Evolutionary conservation across 2,329 filamentous ascomycete genomes (phyloP), one percentile per base, ranked within the genome.

Genomic region (Aspergillus brasiliensis): DNA sequence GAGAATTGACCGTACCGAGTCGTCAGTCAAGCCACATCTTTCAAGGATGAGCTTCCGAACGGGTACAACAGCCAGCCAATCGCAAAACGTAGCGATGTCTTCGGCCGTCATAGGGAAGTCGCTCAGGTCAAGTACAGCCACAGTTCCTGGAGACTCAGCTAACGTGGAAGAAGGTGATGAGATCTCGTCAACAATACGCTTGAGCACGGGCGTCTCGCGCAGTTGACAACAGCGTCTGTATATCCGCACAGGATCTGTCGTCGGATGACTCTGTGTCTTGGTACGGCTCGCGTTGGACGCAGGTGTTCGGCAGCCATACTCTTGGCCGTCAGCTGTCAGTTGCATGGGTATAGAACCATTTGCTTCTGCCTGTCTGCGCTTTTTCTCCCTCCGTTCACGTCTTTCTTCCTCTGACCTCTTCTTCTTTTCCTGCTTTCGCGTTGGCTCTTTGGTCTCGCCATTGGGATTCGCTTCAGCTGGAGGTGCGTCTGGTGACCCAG

Each of bases 211-310:
- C 0, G 92, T 96, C 77, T 98, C 95, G 59, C 95, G 86, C 28
- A 99, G 80, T 72, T 98, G 94, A 73, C 95, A 98, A 74, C 95
- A 98, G 71, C 95, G 85, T 65, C 94, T 86, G 75, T 99, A 99
- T 69, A 99, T 96, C 59, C 94, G 86, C 13, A 93, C 86, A 2
- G 95, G 94, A 71, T 97, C 95, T 1, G 90, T 96, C 0, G 94
- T 97, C 0, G 94, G 93, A 53, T 85, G 81, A 62, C 85, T 83
- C 69, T 91, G 88, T 15, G 83, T 80, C 62, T 79, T 84, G 0
- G 84, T 77, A 28, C 76, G 78, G 21, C 72, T 59, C 8, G 63
- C 56, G 19, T 69, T 71, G 57, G 75, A 59, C n/a, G 70, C 70
- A 23, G 67, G 65, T n/a, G 68, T 61, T 31, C 78, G 10, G n/a